phyloP scores from a whole-genome alignment of 805 yeast genomes.

The Yamadazyma olivae region DNA sequence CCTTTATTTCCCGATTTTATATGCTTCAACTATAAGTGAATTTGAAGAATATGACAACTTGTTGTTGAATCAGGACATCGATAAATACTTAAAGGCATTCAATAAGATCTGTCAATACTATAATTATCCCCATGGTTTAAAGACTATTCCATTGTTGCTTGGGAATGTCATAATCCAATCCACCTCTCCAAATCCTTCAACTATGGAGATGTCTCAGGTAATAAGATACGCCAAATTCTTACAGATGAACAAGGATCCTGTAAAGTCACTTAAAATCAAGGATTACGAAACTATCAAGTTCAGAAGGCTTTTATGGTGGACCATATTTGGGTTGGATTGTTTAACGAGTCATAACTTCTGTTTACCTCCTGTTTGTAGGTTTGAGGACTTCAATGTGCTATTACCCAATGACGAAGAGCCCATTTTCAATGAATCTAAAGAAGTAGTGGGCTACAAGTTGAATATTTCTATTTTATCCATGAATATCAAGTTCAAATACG shows the following conservation, averaged over 20 bases:
- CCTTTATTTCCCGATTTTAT: slow-evolving; percentile 49
- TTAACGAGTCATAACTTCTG: slow-evolving; percentile 54
- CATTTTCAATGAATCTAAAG: slow-evolving; percentile 21
- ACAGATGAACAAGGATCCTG: slow-evolving; percentile 59
- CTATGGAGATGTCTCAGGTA: slow-evolving; percentile 53
- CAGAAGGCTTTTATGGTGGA: slow-evolving; percentile 66
- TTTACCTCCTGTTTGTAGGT: slow-evolving; percentile 50
- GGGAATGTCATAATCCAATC: slow-evolving; percentile 51
- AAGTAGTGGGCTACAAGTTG: slow-evolving; percentile 32
- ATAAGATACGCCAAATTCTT: slow-evolving; percentile 55
- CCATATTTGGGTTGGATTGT: slow-evolving; percentile 56
- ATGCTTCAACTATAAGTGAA: slow-evolving; percentile 58
- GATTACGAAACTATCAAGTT: slow-evolving; percentile 49
- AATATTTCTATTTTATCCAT: slow-evolving; percentile 47
- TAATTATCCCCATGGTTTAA: slow-evolving; percentile 48
- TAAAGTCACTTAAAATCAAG: slow-evolving; percentile 46
- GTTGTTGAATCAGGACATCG: slow-evolving; percentile 45
- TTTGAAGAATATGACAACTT: slow-evolving; percentile 55
- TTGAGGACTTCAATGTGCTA: slow-evolving; percentile 55
- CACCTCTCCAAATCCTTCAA: slow-evolving; percentile 53
- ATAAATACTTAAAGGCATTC: slow-evolving; percentile 47
- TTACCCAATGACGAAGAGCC: slow-evolving; percentile 49
- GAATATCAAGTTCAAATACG: slow-evolving; percentile 53
- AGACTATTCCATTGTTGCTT: slow-evolving; percentile 38
- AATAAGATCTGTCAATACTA: slow-evolving; percentile 48